These are phyloP conservation scores for Spatholobus suberectus DNA, from an alignment of 306 rosid species.

Conservation along the genomic window DNA sequence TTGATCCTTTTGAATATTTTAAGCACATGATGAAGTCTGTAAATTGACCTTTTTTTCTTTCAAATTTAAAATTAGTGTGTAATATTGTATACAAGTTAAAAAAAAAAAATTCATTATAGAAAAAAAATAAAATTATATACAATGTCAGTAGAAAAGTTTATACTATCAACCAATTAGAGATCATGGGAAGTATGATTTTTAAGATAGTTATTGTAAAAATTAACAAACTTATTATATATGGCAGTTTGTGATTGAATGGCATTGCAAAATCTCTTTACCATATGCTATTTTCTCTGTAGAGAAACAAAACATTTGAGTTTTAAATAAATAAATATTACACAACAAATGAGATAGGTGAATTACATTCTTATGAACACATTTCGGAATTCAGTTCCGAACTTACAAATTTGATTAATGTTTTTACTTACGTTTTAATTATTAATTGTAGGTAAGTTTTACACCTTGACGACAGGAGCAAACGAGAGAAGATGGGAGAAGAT, in stretches of 20 bases:
- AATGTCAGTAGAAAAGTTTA: no score
- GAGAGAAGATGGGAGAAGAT: constrained; percentile 98
- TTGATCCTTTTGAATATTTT: constrained; percentile 11
- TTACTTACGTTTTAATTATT: neutral
- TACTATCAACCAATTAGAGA: no score
- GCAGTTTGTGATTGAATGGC: no score
- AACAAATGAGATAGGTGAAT: neutral
- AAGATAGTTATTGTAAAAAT: no score
- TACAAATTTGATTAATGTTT: neutral
- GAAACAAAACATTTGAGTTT: neutral
- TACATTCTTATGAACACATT: neutral
- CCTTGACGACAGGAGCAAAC: constrained; percentile 86
- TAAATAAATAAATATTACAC: neutral
- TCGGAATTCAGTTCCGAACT: neutral
- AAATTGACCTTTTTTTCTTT: neutral
- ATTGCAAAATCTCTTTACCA: no score
- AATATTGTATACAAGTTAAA: no score
- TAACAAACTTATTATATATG: no score
- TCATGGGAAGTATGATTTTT: no score
- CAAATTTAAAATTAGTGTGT: neutral
- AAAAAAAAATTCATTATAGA: no score
- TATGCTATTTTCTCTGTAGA: no score
- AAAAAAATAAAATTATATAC: no score
- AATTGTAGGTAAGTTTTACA: constrained; percentile 88
- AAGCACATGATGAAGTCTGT: constrained; percentile 19